Base-by-base conservation (phyloP, 106 monocot genomes). In the Platanthera zijinensis region DNA sequence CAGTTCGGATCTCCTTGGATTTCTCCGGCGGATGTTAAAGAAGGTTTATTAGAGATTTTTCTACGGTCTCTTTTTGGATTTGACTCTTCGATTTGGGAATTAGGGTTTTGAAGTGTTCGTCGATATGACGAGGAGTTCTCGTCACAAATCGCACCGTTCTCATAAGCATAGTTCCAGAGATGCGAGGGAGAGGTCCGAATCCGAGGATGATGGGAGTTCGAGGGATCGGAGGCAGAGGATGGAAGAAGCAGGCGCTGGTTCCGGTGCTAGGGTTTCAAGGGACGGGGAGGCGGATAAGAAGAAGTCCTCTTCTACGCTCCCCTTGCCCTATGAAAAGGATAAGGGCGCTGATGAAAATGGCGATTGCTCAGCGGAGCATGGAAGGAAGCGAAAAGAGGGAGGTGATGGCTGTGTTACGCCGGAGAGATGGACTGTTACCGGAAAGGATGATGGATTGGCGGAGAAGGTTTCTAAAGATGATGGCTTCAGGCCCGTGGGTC, bases 371-470 rank as follows among this genome's bases (percentile, higher is more conserved):
- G 72, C 39, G 6, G 87, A 79, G 19, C 54, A 67, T 48, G 83
- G 74, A 18, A 80, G 52, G 73, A 88, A 88, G 66, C 57, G 78
- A 72, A 88, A 80, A 56, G 78, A 80, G 17, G 68, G 85, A 71
- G 76, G n/a, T 0, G 87, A 82, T 30, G 82, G 74, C 7, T 78
- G 45, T 48, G 82, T 11, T 17, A 70, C 64, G 1, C 80, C 59
- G 9, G 91, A 87, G n/a, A 79, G 91, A 30, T 88, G 91, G 86
- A 83, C 78, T 56, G 86, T 82, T n/a, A 84, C 84, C 2, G 84
- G 82, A 18, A 81, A 69, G 46, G 84, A 80, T 49, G 79, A 82
- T 57, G 32, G 49, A 47, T 11, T 52, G 50, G 79, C 70, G 10
- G 84, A 82, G 6, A 86, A 80, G 79, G 77, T 78, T 67, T 73